Percentiles rank a stretch among this genome's conserved stretches.
phyloP scores from a whole-genome alignment of 2,329 filamentous ascomycete species.

The Epichloe hybrida region DNA sequence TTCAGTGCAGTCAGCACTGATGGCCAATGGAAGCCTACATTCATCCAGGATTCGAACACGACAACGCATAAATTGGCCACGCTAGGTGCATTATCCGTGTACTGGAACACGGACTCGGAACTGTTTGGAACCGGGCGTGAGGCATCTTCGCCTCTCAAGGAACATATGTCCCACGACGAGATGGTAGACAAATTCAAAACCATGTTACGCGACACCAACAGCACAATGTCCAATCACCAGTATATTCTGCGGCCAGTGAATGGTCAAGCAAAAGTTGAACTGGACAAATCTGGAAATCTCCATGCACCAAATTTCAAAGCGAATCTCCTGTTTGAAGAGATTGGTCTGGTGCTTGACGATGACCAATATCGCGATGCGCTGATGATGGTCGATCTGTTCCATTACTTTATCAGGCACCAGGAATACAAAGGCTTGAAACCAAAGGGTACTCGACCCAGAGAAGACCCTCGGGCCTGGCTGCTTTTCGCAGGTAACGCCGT shows the following conservation, averaged over 20 bases:
- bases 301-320: slow-evolving; percentile 80
- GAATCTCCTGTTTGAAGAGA: slow-evolving; percentile 85
- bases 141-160: slow-evolving; percentile 29
- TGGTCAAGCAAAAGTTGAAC: slow-evolving; percentile 83
- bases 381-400: slow-evolving; percentile 97
- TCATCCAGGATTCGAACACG: slow-evolving; percentile 73
- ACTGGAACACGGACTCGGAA: slow-evolving; percentile 93
- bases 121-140: slow-evolving; percentile 75
- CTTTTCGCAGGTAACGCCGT: slow-evolving; percentile 83
- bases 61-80: slow-evolving; percentile 91
- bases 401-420: slow-evolving; percentile 95
- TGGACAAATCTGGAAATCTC: slow-evolving; percentile 80
- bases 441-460: slow-evolving; percentile 64
- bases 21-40: slow-evolving; percentile 86
- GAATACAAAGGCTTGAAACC: slow-evolving; percentile 92
- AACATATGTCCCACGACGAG: slow-evolving; percentile 57
- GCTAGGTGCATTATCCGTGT: slow-evolving; percentile 77
- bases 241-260: slow-evolving; percentile 95
- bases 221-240: slow-evolving; percentile 51
- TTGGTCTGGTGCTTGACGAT: slow-evolving; percentile 94
- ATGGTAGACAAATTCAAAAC: slow-evolving; percentile 64
- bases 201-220: slow-evolving; percentile 64
- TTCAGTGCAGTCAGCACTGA: slow-evolving; percentile 96
- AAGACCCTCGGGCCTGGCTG: slow-evolving; percentile 87
- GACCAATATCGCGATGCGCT: slow-evolving; percentile 93